phyloP scores from a whole-genome alignment of 2,329 filamentous ascomycete species.

The Metarhizium album region DNA sequence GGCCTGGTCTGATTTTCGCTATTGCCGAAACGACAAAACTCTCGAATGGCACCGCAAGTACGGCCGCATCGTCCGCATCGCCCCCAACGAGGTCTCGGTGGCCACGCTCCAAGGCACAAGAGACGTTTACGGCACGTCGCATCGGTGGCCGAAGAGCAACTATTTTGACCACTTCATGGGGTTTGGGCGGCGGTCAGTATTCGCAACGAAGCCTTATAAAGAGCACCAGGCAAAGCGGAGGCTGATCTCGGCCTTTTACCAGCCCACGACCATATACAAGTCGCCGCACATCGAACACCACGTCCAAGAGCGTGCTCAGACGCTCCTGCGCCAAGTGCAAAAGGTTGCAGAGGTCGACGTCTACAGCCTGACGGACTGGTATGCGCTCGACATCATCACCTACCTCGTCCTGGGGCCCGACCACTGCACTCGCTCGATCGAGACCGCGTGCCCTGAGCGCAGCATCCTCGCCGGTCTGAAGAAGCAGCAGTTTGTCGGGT shows the following conservation, averaged over 20 bases:
- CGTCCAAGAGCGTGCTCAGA: constrained; percentile 1
- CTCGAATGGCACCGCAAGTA: constrained; percentile 5
- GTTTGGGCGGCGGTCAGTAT: constrained; percentile 4
- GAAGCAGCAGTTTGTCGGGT: constrained; percentile 1
- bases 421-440: constrained; percentile 1
- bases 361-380: constrained; percentile 5
- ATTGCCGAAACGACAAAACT: constrained; percentile 3
- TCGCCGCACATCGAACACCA: constrained; percentile 3
- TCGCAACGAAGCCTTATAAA: constrained; percentile 6
- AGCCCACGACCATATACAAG: constrained; percentile 6
- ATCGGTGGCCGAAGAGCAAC: constrained; percentile 5
- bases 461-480: constrained; percentile 3
- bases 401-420: constrained; percentile 2
- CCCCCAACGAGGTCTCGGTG: constrained; percentile 7
- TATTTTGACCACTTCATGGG: constrained; percentile 8
- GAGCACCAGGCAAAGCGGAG: constrained; percentile 4
- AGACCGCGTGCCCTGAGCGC: constrained; percentile 4
- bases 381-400: constrained; percentile 6
- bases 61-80: constrained; percentile 6
- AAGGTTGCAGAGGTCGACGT: neutral
- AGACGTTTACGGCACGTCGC: constrained; percentile 1
- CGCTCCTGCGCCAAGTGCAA: neutral
- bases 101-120: neutral
- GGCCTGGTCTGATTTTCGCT: constrained; percentile 1
- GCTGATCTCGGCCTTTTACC: constrained; percentile 7